Conservation (phyloP, 2,329 filamentous ascomycete genomes). For the Bipolaris victoriae region DNA sequence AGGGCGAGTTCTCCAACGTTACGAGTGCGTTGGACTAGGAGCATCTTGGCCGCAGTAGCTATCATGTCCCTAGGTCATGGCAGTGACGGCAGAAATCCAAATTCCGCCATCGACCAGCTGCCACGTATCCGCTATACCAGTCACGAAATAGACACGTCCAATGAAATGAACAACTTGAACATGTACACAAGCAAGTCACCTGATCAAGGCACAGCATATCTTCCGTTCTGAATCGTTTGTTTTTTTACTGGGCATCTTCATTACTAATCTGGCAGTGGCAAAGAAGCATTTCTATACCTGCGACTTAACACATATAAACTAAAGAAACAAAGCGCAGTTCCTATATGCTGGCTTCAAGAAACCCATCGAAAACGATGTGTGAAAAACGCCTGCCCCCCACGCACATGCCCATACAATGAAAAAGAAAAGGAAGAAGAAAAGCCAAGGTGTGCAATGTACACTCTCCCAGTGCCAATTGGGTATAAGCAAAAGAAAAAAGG, state of each 20-base stretch:
- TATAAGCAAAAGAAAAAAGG: constrained; percentile 26
- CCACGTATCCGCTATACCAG: constrained; percentile 1
- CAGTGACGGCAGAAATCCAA: background rate
- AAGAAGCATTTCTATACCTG: too few relatives aligned
- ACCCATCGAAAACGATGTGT: background rate
- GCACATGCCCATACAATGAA: background rate
- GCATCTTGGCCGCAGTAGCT: background rate
- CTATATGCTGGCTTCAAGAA: background rate
- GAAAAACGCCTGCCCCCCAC: constrained; percentile 8
- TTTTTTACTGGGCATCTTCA: constrained; percentile 6
- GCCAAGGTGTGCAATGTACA: constrained; percentile 27
- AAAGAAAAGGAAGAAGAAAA: constrained; percentile 1
- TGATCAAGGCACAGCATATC: background rate
- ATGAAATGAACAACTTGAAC: constrained; percentile 16
- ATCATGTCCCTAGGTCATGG: background rate
- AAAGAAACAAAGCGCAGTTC: background rate
- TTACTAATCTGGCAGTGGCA: background rate
- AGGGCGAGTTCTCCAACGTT: constrained; percentile 97
- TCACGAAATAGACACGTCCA: constrained; percentile 16
- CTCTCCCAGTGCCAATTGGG: constrained; percentile 32
- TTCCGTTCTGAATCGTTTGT: background rate
- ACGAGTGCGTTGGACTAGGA: constrained; percentile 73
- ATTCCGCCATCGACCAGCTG: background rate
- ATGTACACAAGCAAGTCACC: background rate
- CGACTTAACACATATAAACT: background rate